phyloP scores from a whole-genome alignment of 495 filamentous ascomycete genomes.

The Penicillium coffeae region DNA sequence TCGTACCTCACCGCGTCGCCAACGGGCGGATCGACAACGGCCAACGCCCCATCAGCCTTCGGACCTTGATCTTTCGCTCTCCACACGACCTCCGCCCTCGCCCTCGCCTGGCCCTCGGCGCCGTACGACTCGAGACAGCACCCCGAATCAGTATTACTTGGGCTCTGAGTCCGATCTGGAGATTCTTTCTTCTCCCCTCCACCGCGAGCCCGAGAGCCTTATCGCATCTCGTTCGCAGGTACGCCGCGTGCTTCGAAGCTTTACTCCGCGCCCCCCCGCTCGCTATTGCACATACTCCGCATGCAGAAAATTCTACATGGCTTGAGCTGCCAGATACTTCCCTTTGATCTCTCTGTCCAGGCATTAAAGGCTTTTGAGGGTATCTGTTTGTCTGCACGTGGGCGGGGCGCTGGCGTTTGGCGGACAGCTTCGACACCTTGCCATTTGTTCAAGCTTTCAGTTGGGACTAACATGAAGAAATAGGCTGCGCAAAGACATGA shows the following conservation, averaged over 20 bases:
- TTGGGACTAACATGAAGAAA: slow-evolving; percentile 6
- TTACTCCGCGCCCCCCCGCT: neutral
- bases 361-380: too few relatives aligned
- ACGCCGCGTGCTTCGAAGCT: neutral
- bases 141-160: neutral
- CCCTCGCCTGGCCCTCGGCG: neutral
- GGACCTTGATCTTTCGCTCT: slow-evolving; percentile 3
- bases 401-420: too few relatives aligned
- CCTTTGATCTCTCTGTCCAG: too few relatives aligned
- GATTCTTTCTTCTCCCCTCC: slow-evolving; percentile 1
- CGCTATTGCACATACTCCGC: too few relatives aligned
- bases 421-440: too few relatives aligned
- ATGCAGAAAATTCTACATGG: too few relatives aligned
- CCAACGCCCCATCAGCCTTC: neutral
- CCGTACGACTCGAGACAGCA: neutral
- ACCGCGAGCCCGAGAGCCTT: neutral
- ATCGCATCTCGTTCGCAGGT: neutral
- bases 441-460: neutral
- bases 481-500: slow-evolving; percentile 31
- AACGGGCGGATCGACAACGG: slow-evolving; percentile 15
- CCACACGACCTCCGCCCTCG: slow-evolving; percentile 4
- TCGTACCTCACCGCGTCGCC: slow-evolving; percentile 18
- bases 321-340: too few relatives aligned
- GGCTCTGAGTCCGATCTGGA: slow-evolving; percentile 1
- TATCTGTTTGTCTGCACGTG: too few relatives aligned